A percentile compares a stretch with the other conserved stretches of the same genome.
phyloP scores from a whole-genome alignment of 73 alveolate genomes.

The Paramecium biaurelia region DNA sequence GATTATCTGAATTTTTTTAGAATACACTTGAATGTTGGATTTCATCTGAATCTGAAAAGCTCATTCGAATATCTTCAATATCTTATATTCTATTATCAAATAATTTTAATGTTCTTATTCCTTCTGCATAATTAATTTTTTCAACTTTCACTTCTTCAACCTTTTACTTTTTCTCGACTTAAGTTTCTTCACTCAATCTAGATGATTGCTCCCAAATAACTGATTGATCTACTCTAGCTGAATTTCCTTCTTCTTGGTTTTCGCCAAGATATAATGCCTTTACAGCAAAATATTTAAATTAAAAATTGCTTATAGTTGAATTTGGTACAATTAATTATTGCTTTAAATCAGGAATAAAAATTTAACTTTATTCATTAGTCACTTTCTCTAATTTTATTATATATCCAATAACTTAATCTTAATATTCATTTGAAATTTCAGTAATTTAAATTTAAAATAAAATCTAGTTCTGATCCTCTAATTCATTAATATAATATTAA shows the following conservation, averaged over 20 bases:
- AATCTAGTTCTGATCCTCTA: neutral
- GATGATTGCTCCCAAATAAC: slow-evolving; percentile 41
- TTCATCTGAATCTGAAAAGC: neutral
- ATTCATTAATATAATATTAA: neutral
- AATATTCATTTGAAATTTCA: neutral
- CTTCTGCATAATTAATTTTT: slow-evolving; percentile 32
- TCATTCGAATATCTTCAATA: neutral
- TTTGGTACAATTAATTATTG: neutral
- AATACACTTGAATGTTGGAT: neutral
- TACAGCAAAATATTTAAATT: neutral
- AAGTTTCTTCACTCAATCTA: neutral
- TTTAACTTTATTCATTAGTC: neutral
- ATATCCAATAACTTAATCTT: neutral
- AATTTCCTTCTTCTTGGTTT: neutral
- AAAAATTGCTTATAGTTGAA: neutral
- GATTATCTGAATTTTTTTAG: neutral
- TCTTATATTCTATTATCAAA: slow-evolving; percentile 26
- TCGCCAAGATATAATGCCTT: neutral
- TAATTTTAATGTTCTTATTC: slow-evolving; percentile 1
- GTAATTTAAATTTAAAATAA: neutral
- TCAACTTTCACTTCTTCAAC: neutral
- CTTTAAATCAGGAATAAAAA: neutral
- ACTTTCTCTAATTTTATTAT: neutral
- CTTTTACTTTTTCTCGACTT: neutral
- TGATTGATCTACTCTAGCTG: slow-evolving; percentile 34